phyloP scores from a whole-genome alignment of 352 stramenopile species.

The Aphanomyces invadans region DNA sequence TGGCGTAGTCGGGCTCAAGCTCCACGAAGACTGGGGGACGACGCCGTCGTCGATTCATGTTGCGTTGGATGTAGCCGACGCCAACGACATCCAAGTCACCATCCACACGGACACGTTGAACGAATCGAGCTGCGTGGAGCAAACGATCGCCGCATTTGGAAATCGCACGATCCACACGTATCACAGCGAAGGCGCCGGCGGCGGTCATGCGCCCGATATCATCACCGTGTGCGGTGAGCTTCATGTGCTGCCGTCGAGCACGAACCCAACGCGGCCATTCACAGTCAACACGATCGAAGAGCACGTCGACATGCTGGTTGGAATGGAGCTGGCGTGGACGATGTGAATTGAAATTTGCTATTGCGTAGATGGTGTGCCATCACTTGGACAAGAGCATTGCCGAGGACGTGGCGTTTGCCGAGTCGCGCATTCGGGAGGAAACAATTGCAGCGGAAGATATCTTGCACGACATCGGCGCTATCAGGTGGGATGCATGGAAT shows the following conservation, averaged over 20 bases:
- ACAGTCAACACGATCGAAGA: constrained; percentile 97
- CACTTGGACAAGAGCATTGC: constrained; percentile 94
- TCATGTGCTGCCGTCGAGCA: constrained; percentile 94
- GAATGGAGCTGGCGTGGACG: too few species aligned
- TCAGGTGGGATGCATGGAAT: constrained; percentile 39
- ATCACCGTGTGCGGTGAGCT: constrained; percentile 91
- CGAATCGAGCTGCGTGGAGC: constrained; percentile 92
- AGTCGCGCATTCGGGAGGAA: constrained; percentile 94
- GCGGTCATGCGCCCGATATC: constrained; percentile 95
- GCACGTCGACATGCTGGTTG: constrained; percentile 95
- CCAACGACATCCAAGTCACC: constrained; percentile 91
- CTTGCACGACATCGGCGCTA: constrained; percentile 95
- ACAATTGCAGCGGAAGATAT: constrained; percentile 97
- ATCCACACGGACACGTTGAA: constrained; percentile 98
- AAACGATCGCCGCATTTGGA: constrained; percentile 93
- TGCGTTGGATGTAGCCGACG: constrained; percentile 86
- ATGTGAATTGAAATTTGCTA: neutral
- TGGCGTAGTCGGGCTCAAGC: constrained; percentile 92
- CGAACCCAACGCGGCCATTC: constrained; percentile 95
- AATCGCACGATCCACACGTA: constrained; percentile 95
- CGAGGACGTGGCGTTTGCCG: constrained; percentile 97
- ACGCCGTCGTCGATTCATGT: constrained; percentile 93
- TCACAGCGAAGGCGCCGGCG: constrained; percentile 90
- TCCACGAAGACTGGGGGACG: constrained; percentile 98
- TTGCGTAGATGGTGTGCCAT: constrained; percentile 93